Conservation (phyloP, 352 stramenopile species). For the Peronospora tabacina region DNA sequence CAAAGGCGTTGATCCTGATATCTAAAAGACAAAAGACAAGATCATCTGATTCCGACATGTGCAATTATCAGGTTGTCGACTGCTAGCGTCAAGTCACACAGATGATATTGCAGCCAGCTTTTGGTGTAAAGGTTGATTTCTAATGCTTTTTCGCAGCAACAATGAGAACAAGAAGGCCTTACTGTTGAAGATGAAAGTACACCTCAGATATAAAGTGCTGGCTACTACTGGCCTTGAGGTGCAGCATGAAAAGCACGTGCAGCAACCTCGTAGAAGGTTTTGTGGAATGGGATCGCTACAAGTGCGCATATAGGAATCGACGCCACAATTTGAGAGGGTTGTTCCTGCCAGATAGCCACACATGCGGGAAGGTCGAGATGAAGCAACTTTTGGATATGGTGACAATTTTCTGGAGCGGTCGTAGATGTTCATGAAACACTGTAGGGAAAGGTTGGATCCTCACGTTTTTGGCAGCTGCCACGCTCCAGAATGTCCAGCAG, state of each 20-base stretch:
- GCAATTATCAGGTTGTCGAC: no score
- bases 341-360: no score
- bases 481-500: no score
- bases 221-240: slow-evolving; percentile 88
- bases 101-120: no score
- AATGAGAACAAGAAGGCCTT: background rate
- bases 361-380: no score
- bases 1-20: background rate
- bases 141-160: background rate
- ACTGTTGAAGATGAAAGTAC: slow-evolving; percentile 12
- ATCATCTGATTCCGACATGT: background rate
- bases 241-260: slow-evolving; percentile 93
- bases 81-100: slow-evolving; percentile 1
- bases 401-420: no score
- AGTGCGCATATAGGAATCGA: slow-evolving; percentile 73
- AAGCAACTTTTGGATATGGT: no score
- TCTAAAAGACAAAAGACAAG: background rate
- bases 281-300: slow-evolving; percentile 92
- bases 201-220: slow-evolving; percentile 91
- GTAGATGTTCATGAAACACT: no score
- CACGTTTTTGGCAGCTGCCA: no score
- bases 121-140: background rate
- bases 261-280: slow-evolving; percentile 91
- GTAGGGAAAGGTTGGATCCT: no score
- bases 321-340: no score